Percentiles rank a stretch among this genome's conserved stretches.
Evolutionary conservation across 139 green algal genomes (phyloP).

Genomic region (Chlorella sp.): DNA sequence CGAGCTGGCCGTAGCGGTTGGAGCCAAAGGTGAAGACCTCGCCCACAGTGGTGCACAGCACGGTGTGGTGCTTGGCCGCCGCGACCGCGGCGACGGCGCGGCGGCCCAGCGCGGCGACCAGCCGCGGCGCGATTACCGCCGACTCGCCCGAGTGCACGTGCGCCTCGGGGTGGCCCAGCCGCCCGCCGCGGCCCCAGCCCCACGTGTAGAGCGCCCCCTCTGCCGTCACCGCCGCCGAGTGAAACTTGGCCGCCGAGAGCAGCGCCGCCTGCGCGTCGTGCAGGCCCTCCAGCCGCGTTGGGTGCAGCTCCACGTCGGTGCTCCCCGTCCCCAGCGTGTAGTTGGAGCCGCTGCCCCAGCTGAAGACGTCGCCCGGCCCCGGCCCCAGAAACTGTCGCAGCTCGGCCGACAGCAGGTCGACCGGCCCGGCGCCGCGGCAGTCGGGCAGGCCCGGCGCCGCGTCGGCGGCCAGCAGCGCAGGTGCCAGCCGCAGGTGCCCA

Average conservation of each 20-base stretch:
- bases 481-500: constrained; percentile 73
- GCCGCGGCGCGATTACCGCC: constrained; percentile 63
- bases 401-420: constrained; percentile 82
- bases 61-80: constrained; percentile 90
- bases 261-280: constrained; percentile 39
- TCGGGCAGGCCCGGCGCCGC: constrained; percentile 56
- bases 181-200: constrained; percentile 85
- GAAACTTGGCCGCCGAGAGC: constrained; percentile 86
- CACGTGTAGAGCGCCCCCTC: constrained; percentile 83
- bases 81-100: constrained; percentile 47
- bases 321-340: constrained; percentile 91
- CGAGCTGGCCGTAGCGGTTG: constrained; percentile 77
- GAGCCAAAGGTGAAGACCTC: constrained; percentile 83
- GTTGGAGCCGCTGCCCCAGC: constrained; percentile 92
- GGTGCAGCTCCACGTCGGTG: constrained; percentile 32
- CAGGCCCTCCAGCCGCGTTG: constrained; percentile 66
- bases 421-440: constrained; percentile 63
- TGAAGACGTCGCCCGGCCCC: constrained; percentile 60
- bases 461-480: constrained; percentile 63
- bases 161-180: constrained; percentile 85
- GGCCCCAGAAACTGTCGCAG: constrained; percentile 45
- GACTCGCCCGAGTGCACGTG: constrained; percentile 79
- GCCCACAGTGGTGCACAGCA: constrained; percentile 69
- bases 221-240: constrained; percentile 72
- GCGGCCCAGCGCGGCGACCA: constrained; percentile 45